Base-by-base conservation (phyloP, 2,329 filamentous ascomycete genomes). In the Trichophyton schoenleinii region DNA sequence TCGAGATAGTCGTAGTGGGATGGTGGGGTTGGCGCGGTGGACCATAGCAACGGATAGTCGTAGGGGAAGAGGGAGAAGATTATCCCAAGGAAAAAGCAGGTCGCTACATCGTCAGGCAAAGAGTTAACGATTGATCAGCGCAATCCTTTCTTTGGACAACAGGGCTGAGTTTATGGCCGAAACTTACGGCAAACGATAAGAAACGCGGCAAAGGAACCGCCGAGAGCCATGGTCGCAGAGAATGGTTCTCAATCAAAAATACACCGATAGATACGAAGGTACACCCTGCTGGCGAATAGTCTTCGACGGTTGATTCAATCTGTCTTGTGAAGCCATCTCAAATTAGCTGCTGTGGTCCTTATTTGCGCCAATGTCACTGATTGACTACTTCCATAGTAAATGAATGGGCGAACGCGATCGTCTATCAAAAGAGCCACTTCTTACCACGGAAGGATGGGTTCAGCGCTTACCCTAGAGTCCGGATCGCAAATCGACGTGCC, bases 31-130 rank as follows among this genome's bases (percentile, higher is more conserved):
- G 74, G 70, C 7, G 68, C 66, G 3, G 73, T 72, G 25, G 75
- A 77, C 76, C 76, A 78, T 4, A 78, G 74, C 59, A 78, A 74
- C 13, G 76, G 76, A 67, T 78, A 78, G 71, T 78, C 94, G 80
- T 97, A 99, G 64, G 94, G 91, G 76, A 97, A 95, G 65, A 87
- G 86, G 69, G 91, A 91, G 83, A 97, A 99, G 75, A 99, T 87
- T 74, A 97, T 91, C 69, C 94, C 94, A 66, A 99, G 87, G 83
- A 97, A 96, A 83, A 99, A 99, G 75, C 89, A 96, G 66, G 88
- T 91, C 66, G 88, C 88, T 91, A 68, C 42, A 57, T 59, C 36
- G 36, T 18, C 58, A 44, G 36, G 13, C 31, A n/a, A 18, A 22
- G 46, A 18, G 25, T 22, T 34, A 53, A 22, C 25, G 28, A 34